These are phyloP conservation scores for Penicillium paradoxum DNA, from an alignment of 495 filamentous ascomycete species.

Conservation along the genomic window DNA sequence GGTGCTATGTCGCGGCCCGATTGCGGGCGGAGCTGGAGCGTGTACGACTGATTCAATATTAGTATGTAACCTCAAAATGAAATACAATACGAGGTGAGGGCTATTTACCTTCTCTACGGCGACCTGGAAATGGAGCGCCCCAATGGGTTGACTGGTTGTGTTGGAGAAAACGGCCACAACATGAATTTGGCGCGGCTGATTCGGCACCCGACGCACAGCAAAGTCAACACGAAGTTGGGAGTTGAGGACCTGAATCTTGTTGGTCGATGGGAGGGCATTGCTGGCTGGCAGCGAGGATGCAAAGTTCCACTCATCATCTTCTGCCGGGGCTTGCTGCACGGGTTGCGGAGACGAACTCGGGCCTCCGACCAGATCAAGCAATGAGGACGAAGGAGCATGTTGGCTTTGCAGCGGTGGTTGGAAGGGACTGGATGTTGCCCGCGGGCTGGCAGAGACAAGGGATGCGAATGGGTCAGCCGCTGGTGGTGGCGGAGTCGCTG, in stretches of 20 bases:
- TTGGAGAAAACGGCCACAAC: slow-evolving; percentile 72
- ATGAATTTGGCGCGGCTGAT: slow-evolving; percentile 43
- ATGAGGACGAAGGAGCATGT: slow-evolving; percentile 30
- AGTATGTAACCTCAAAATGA: background rate
- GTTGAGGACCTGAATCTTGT: slow-evolving; percentile 58
- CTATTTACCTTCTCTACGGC: slow-evolving; percentile 88
- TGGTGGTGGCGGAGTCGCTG: slow-evolving; percentile 37
- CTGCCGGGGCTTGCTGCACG: slow-evolving; percentile 26
- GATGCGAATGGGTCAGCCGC: slow-evolving; percentile 63
- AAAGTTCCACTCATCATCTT: slow-evolving; percentile 89
- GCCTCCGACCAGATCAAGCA: slow-evolving; percentile 40
- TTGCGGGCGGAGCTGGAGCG: slow-evolving; percentile 77
- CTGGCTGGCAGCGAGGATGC: slow-evolving; percentile 75
- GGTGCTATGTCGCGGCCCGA: slow-evolving; percentile 69
- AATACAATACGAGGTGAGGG: background rate
- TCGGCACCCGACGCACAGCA: slow-evolving; percentile 36
- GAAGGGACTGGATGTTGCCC: slow-evolving; percentile 33
- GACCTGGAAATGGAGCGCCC: slow-evolving; percentile 82
- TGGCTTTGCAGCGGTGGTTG: slow-evolving; percentile 18
- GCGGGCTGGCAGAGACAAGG: slow-evolving; percentile 54
- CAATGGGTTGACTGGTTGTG: slow-evolving; percentile 60
- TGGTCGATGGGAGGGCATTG: slow-evolving; percentile 45
- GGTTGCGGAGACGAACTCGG: slow-evolving; percentile 17
- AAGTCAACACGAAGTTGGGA: slow-evolving; percentile 52
- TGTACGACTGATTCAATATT: slow-evolving; percentile 51